Conservation (phyloP, 768 basidiomycete genomes). For the Termitomyces sp. region DNA sequence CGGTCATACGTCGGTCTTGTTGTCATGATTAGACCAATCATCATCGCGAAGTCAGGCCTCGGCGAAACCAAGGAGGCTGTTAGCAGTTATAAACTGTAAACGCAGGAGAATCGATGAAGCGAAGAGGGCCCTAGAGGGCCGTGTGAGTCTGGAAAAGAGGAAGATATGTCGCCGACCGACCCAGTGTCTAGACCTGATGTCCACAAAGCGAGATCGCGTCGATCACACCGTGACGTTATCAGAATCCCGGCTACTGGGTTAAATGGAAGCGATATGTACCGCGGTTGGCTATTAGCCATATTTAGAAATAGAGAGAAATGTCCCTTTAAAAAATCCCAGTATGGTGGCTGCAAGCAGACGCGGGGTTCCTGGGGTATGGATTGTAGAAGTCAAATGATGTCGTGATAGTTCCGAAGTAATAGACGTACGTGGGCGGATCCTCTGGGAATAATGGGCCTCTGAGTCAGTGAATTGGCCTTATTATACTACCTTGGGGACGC, state of each 20-base stretch:
- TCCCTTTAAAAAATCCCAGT: background rate
- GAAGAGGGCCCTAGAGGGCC: background rate
- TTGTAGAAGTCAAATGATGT: slow-evolving; percentile 6
- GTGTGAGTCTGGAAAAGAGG: background rate
- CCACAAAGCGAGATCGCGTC: background rate
- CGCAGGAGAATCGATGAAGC: background rate
- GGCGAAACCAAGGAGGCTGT: background rate
- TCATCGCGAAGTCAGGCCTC: background rate
- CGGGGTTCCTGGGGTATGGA: background rate
- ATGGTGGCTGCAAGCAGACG: background rate
- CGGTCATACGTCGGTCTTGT: background rate
- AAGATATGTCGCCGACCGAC: background rate
- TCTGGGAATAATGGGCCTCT: background rate
- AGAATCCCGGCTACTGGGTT: background rate
- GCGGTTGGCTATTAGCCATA: background rate
- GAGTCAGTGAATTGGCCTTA: background rate
- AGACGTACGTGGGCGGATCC: slow-evolving; percentile 2
- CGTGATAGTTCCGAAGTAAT: background rate
- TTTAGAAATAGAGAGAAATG: background rate
- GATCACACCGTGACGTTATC: background rate
- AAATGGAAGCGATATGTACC: slow-evolving; percentile 1
- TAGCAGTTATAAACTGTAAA: background rate
- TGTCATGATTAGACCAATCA: background rate
- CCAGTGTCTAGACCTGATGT: background rate
- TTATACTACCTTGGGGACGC: background rate